Evolutionary conservation across 2,329 filamentous ascomycete genomes (phyloP), one percentile per base, ranked within the genome.

Genomic region (Aureobasidium sp.): DNA sequence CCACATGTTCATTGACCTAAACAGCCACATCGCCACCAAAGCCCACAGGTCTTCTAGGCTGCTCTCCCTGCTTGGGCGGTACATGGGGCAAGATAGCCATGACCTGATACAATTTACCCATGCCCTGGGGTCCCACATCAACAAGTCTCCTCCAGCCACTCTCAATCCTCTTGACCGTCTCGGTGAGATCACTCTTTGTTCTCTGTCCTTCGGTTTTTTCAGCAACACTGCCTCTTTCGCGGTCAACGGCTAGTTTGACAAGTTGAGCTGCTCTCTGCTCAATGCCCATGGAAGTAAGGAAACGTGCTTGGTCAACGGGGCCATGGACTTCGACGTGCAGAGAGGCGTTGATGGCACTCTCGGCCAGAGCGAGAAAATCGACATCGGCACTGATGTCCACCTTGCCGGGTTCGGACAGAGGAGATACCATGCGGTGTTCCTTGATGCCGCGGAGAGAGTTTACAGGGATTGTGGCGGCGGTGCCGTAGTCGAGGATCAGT

Each of bases 401-500:
- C 29, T 87, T 82, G 0, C 94, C 94, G 0, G 94, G 89, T 6
- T 84, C 80, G 0, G 83, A 81, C 69, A 99, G 91, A 4, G 94
- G 91, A 25, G 86, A 91, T 49, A 96, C 88, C 27, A 82, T 81
- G 27, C 81, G 78, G 76, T 99, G 94, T 15, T 82, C 79, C 39
- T 86, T 84, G 73, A 99, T 97, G 25, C 94, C 94, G 36, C 94
- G 88, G 25, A 99, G 82, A 0, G 91, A 95, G 79, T 96, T 96
- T 64, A 89, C 80, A 2, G 94, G 94, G 53, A 99, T 86, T 0
- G 84, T 89, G 63, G 86, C 81, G 3, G 85, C 75, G 5, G 93
- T 89, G 20, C 94, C 94, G 76, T 99, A 99, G 77, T 99, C 94
- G 49, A 99, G 85, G 68, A 99, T 90, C n/a, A 99, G 81, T 0